A percentile compares a stretch with the other conserved stretches of the same genome.
Evolutionary conservation across 352 stramenopile genomes (phyloP).

Genomic region (Poterioochromonas sp.): DNA sequence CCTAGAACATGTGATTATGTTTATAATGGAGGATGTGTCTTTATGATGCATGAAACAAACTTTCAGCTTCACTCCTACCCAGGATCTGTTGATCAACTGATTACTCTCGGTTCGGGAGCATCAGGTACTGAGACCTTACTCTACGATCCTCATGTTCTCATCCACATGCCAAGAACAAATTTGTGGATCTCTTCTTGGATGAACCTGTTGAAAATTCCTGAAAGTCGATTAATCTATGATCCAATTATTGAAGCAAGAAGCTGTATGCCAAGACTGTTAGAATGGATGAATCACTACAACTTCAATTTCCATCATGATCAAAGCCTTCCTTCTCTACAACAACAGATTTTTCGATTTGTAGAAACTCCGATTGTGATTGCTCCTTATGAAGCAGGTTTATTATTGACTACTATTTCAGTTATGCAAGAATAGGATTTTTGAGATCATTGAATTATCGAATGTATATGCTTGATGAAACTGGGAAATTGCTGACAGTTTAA

Average conservation of each 20-base stretch:
- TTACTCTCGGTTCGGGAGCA: neutral
- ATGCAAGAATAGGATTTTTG: neutral
- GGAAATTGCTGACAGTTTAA: too few species aligned
- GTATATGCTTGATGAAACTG: neutral
- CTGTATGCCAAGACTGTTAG: neutral
- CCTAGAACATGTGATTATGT: neutral
- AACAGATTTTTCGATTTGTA: neutral
- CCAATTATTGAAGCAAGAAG: neutral
- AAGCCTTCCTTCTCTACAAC: neutral
- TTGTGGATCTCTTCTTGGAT: neutral
- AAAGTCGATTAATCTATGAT: neutral
- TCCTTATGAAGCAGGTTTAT: neutral
- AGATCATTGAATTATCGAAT: neutral
- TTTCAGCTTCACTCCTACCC: neutral
- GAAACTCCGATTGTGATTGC: neutral
- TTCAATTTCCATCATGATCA: neutral
- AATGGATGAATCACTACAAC: neutral
- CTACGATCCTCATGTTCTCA: neutral
- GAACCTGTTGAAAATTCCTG: neutral
- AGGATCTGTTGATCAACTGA: too few species aligned
- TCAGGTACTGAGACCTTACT: neutral
- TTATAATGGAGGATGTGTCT: neutral
- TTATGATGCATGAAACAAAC: neutral
- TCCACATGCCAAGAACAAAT: neutral
- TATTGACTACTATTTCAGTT: neutral